Evolutionary conservation across 2,329 filamentous ascomycete species (phyloP).

Genomic region (Alternaria novae-zelandiae): DNA sequence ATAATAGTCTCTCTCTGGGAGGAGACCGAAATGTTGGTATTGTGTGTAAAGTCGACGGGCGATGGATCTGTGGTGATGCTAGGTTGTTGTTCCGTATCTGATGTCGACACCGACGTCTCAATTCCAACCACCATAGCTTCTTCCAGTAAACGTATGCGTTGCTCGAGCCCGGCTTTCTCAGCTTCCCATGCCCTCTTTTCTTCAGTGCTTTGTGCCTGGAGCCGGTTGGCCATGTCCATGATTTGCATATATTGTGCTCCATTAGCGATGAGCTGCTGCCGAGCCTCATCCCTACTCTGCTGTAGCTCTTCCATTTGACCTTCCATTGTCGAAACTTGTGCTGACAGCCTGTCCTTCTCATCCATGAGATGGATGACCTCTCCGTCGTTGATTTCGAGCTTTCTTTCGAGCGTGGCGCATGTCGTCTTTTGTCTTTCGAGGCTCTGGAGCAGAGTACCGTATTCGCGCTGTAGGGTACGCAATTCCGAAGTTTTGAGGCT

Average conservation of each 20-base stretch:
- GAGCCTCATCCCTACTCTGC: slow-evolving; percentile 55
- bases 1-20: slow-evolving; percentile 36
- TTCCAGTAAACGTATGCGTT: slow-evolving; percentile 47
- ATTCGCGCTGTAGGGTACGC: slow-evolving; percentile 61
- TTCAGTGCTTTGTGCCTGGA: slow-evolving; percentile 53
- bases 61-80: background rate
- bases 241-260: slow-evolving; percentile 60
- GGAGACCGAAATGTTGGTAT: slow-evolving; percentile 1
- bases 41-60: background rate
- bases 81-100: background rate
- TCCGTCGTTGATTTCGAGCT: slow-evolving; percentile 44
- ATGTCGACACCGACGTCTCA: background rate
- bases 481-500: slow-evolving; percentile 61
- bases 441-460: slow-evolving; percentile 60
- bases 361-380: slow-evolving; percentile 59
- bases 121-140: slow-evolving; percentile 37
- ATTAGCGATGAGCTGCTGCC: slow-evolving; percentile 51
- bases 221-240: slow-evolving; percentile 56
- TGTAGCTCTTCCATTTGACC: slow-evolving; percentile 57
- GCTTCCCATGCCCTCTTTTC: slow-evolving; percentile 52
- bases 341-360: slow-evolving; percentile 57
- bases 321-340: slow-evolving; percentile 57
- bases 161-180: slow-evolving; percentile 48
- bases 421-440: slow-evolving; percentile 59
- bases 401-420: slow-evolving; percentile 57